Percentiles rank a stretch among this genome's conserved stretches.
phyloP scores from a whole-genome alignment of 768 basidiomycete genomes.

The Cystofilobasidium bisporidii region DNA sequence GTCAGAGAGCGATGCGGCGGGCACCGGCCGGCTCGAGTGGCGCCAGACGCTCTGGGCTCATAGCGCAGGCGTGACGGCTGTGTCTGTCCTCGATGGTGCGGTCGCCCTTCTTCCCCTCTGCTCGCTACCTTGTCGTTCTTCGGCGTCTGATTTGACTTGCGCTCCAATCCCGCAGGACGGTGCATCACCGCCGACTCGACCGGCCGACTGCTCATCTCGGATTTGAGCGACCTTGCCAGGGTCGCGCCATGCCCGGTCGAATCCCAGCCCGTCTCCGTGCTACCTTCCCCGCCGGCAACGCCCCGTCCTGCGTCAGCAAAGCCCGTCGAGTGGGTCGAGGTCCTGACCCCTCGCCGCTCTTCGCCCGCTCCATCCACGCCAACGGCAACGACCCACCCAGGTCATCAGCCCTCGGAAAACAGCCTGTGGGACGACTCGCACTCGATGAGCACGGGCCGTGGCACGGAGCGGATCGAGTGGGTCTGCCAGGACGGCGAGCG shows the following conservation, averaged over 20 bases:
- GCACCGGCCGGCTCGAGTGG: background rate
- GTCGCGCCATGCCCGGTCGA: background rate
- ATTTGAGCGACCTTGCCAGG: background rate
- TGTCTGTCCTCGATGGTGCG: constrained; percentile 9
- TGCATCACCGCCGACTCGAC: constrained; percentile 19
- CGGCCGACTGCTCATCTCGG: constrained; percentile 18
- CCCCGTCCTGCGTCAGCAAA: background rate
- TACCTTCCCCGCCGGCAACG: background rate
- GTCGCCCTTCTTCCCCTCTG: background rate
- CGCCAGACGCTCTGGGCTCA: constrained; percentile 17
- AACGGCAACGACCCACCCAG: background rate
- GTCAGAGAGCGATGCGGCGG: background rate
- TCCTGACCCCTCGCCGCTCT: background rate
- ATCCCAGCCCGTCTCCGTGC: too few relatives aligned
- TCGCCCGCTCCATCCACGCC: background rate
- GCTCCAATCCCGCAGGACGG: background rate
- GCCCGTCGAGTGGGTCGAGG: background rate
- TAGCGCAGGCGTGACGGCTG: constrained; percentile 7
- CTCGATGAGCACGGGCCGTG: background rate
- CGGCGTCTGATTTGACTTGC: too few relatives aligned
- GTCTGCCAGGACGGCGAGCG: constrained; percentile 18
- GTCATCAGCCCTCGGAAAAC: too few relatives aligned
- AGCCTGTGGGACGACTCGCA: background rate
- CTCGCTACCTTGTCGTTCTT: background rate
- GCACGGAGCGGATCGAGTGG: background rate